phyloP scores from a whole-genome alignment of 2,329 filamentous ascomycete species.

The Hypoxylon sp. region DNA sequence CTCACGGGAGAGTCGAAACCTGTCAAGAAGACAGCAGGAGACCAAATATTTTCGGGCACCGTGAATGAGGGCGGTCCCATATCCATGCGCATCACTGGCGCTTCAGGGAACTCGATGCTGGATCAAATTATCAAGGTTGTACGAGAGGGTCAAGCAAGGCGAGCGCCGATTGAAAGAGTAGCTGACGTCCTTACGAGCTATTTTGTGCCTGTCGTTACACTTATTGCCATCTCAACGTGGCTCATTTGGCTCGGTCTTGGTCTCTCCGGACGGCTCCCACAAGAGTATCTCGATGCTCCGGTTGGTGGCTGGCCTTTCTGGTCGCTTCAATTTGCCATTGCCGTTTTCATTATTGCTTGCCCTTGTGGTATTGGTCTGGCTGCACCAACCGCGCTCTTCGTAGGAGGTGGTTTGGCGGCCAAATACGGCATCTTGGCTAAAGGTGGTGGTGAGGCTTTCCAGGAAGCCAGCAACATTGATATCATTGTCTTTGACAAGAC shows the following conservation, averaged over 20 bases:
- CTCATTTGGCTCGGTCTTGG: constrained; percentile 21
- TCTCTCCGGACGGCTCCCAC: constrained; percentile 18
- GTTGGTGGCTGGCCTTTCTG: constrained; percentile 26
- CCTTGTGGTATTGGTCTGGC: constrained; percentile 28
- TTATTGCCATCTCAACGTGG: constrained; percentile 21
- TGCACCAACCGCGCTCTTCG: constrained; percentile 20
- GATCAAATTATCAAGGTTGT: constrained; percentile 26
- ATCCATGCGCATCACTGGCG: constrained; percentile 24
- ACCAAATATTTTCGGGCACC: constrained; percentile 20
- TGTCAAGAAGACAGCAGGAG: constrained; percentile 13
- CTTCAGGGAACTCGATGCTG: constrained; percentile 21
- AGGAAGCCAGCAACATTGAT: constrained; percentile 22
- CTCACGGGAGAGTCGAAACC: constrained; percentile 11
- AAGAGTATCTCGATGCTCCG: constrained; percentile 18
- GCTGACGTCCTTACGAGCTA: constrained; percentile 16
- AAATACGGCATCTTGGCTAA: constrained; percentile 25
- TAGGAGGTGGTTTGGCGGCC: constrained; percentile 16
- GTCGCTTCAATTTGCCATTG: constrained; percentile 29
- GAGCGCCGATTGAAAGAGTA: constrained; percentile 21
- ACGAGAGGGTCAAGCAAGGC: constrained; percentile 20
- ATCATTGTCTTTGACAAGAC: constrained; percentile 27
- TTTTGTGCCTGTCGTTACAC: constrained; percentile 17
- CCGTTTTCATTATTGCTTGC: constrained; percentile 21
- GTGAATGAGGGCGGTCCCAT: constrained; percentile 20
- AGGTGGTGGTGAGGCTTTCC: constrained; percentile 24